These are phyloP conservation scores for Zymoseptoria tritici DNA, from an alignment of 2,329 filamentous ascomycete species.

Conservation along the genomic window DNA sequence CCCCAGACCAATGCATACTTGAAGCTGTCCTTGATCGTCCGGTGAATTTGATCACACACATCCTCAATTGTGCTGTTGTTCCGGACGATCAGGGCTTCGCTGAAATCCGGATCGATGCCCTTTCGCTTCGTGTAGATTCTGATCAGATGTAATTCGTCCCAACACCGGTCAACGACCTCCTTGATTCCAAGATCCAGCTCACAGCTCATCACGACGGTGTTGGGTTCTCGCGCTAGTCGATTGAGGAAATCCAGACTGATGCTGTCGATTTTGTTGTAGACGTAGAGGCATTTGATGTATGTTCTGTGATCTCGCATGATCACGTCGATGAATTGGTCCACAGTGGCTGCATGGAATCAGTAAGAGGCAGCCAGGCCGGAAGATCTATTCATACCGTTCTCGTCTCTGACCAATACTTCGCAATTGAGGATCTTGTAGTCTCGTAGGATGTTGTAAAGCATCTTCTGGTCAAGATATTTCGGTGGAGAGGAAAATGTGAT, in stretches of 20 bases:
- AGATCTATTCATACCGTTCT: conserved; percentile 51
- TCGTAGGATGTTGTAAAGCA: conserved; percentile 93
- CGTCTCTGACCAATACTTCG: conserved; percentile 90
- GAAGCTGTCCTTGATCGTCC: conserved; percentile 94
- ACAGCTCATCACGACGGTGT: conserved; percentile 96
- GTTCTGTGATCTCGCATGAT: conserved; percentile 99
- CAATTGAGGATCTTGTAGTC: conserved; percentile 99
- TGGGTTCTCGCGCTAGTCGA: conserved; percentile 79
- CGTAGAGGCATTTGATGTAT: conserved; percentile 90
- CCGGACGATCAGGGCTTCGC: conserved; percentile 86
- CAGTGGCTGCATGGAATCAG: conserved; percentile 54
- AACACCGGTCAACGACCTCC: conserved; percentile 90
- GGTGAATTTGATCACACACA: conserved; percentile 91
- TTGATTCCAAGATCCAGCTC: conserved; percentile 88
- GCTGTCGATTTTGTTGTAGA: conserved; percentile 99
- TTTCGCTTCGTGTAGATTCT: conserved; percentile 95
- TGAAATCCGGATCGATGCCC: conserved; percentile 80
- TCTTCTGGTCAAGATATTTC: conserved; percentile 91
- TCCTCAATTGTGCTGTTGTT: conserved; percentile 86
- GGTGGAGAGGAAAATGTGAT: conserved; percentile 89
- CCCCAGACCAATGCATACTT: conserved; percentile 99
- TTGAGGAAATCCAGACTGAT: conserved; percentile 91
- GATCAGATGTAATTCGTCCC: conserved; percentile 85
- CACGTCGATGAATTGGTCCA: conserved; percentile 97
- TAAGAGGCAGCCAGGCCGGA: background rate